Percentiles rank a stretch among this genome's conserved stretches.
These are phyloP conservation scores for Calonectria pseudoturangicola DNA, from an alignment of 2,329 filamentous ascomycete genomes.

Conservation along the genomic window DNA sequence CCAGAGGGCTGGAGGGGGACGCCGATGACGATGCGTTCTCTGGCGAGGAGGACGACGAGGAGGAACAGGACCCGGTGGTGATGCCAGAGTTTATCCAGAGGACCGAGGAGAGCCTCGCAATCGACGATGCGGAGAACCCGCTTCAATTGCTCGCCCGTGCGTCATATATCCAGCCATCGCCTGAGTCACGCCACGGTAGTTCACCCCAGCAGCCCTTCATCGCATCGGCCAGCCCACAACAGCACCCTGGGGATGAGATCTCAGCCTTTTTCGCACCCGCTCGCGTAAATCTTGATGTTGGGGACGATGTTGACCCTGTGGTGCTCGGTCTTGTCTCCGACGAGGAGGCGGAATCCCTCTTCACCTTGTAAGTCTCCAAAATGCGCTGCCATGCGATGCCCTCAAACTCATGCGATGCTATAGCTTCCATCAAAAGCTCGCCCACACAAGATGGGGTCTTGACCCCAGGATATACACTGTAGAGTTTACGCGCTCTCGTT, in stretches of 20 bases:
- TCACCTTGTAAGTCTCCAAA: slow-evolving; percentile 73
- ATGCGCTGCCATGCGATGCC: not conserved
- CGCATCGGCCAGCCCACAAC: slow-evolving; percentile 42
- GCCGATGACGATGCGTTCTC: slow-evolving; percentile 58
- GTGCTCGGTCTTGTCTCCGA: slow-evolving; percentile 81
- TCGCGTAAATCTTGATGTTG: slow-evolving; percentile 77
- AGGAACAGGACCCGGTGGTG: slow-evolving; percentile 49
- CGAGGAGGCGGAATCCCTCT: slow-evolving; percentile 78
- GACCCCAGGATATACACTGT: slow-evolving; percentile 80
- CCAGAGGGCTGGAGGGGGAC: slow-evolving; percentile 34
- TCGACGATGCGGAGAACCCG: slow-evolving; percentile 85
- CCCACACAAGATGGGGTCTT: slow-evolving; percentile 84
- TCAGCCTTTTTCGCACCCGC: slow-evolving; percentile 81
- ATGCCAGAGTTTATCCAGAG: slow-evolving; percentile 55
- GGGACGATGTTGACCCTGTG: slow-evolving; percentile 80
- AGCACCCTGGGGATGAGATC: slow-evolving; percentile 66
- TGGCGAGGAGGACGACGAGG: slow-evolving; percentile 57
- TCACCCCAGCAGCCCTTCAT: slow-evolving; percentile 53
- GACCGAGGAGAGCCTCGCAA: slow-evolving; percentile 72
- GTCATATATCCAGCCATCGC: slow-evolving; percentile 79
- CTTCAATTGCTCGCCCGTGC: slow-evolving; percentile 83
- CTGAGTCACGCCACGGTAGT: slow-evolving; percentile 56
- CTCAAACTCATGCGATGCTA: slow-evolving; percentile 12
- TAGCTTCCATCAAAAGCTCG: slow-evolving; percentile 81
- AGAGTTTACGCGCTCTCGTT: slow-evolving; percentile 79